phyloP scores from a whole-genome alignment of 2,329 filamentous ascomycete genomes.

The Ophiostoma novo-ulmi region DNA sequence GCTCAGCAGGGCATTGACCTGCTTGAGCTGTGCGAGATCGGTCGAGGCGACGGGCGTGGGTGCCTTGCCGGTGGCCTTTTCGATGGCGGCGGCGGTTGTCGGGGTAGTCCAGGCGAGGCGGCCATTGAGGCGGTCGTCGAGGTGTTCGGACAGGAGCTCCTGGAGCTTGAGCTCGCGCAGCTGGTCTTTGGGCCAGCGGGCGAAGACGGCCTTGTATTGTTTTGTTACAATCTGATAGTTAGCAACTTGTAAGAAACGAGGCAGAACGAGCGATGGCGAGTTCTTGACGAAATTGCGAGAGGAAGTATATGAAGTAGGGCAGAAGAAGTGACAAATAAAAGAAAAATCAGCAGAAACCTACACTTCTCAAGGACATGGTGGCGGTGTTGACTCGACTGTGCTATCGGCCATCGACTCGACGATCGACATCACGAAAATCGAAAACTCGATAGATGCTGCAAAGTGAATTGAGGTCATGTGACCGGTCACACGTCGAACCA shows the following conservation, averaged over 20 bases:
- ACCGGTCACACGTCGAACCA: neutral
- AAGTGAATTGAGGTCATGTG: neutral
- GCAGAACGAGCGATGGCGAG: neutral
- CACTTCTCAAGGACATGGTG: constrained; percentile 18
- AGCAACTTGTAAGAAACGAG: neutral
- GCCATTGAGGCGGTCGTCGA: constrained; percentile 36
- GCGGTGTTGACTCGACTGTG: neutral
- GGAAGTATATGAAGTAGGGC: neutral
- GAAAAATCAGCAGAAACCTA: neutral
- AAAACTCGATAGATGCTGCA: neutral
- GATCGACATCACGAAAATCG: neutral
- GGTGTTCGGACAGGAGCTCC: constrained; percentile 46
- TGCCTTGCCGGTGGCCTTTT: constrained; percentile 19
- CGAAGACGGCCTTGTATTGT: constrained; percentile 47
- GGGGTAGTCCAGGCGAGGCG: constrained; percentile 30
- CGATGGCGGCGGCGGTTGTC: constrained; percentile 11
- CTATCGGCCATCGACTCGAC: neutral
- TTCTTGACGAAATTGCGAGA: neutral
- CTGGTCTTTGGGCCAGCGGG: constrained; percentile 59
- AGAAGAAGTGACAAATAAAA: neutral
- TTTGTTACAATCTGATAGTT: constrained; percentile 38
- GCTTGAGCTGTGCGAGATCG: constrained; percentile 49
- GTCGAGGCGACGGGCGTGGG: constrained; percentile 24
- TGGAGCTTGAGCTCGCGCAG: constrained; percentile 60
- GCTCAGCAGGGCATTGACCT: constrained; percentile 56